Base-by-base conservation (phyloP, 371 early-diverging fungal genomes). In the Mucor piriformis region DNA sequence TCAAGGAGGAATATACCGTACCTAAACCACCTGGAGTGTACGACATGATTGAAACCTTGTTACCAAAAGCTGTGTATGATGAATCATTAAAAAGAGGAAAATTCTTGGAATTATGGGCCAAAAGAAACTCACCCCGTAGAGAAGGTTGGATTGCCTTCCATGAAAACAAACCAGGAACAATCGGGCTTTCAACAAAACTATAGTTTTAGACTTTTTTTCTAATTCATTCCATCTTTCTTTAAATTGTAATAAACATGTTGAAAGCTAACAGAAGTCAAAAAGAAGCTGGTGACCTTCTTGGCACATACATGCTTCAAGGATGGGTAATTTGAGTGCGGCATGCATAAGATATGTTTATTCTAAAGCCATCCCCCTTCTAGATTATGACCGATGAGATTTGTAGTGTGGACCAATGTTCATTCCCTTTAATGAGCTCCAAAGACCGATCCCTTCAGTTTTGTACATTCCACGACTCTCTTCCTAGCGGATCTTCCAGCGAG, bases 21-120 rank as follows among this genome's bases (percentile, higher is more conserved):
- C 84, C 83, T 11, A 85, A 85, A 54, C 88, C 88, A 6, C 58
- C 62, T 11, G 76, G 70, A 6, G 77, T 82, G 5, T 83, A 73
- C 54, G 83, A 83, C 18, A 85, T 85, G 88, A 87, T 87, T 59
- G 85, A 87, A 63, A 87, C 81, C 10, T 40, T 87, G 47, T 52
- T 87, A 24, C 88, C 88, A 3, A 74, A 78, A 29, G 83, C 83
- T 3, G 72, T 64, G 3, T 82, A 78, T 52, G 58, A 76, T 24
- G 70, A 76, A 3, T 57, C 57, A 7, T 20, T 67, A 6, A 71
- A 76, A 6, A 62, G 83, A 24, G 87, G 87, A 10, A 73, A 82
- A 24, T 48, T 84, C 11, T 42, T 86, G 16, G 87, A 86, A 55
- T 50, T 86, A 57, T 82, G 79, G 77, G 73, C 77, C 11, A 81